phyloP scores from a whole-genome alignment of 2,329 filamentous ascomycete genomes.

The Cladobotryum protrusum region DNA sequence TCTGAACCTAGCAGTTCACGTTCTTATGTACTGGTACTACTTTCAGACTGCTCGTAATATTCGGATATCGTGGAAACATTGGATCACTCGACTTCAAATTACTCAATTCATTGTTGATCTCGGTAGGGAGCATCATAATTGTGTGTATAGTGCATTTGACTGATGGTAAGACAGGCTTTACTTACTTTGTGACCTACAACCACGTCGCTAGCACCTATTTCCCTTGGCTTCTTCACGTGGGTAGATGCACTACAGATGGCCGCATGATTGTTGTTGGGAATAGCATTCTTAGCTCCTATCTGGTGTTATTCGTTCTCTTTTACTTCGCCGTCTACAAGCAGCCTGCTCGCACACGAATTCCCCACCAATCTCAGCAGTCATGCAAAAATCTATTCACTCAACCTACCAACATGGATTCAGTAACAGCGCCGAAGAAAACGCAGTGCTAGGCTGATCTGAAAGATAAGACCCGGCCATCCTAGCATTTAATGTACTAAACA shows the following conservation, averaged over 20 bases:
- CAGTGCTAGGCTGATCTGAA: too few species aligned
- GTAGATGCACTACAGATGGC: constrained; percentile 68
- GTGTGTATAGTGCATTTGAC: too few species aligned
- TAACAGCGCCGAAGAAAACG: too few species aligned
- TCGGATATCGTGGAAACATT: constrained; percentile 92
- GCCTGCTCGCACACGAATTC: too few species aligned
- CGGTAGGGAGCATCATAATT: constrained; percentile 30
- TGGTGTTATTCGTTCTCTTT: constrained; percentile 72
- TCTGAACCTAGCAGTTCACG: constrained; percentile 78
- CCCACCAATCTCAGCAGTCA: too few species aligned
- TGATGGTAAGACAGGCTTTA: constrained; percentile 34
- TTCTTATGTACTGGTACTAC: constrained; percentile 98
- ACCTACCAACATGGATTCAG: too few species aligned
- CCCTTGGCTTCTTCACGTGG: constrained; percentile 61
- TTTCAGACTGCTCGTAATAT: constrained; percentile 86
- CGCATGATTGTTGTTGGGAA: constrained; percentile 72
- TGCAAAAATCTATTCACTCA: too few species aligned
- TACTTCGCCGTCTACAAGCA: constrained; percentile 50
- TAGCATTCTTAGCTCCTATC: constrained; percentile 67
- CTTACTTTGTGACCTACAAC: constrained; percentile 72
- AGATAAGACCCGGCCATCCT: too few species aligned
- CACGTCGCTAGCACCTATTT: constrained; percentile 70
- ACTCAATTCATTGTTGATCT: constrained; percentile 84
- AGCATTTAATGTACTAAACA: too few species aligned
- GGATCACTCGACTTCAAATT: constrained; percentile 87